Conservation (phyloP, 163 green algal genomes). For the Prototheca cutis region DNA sequence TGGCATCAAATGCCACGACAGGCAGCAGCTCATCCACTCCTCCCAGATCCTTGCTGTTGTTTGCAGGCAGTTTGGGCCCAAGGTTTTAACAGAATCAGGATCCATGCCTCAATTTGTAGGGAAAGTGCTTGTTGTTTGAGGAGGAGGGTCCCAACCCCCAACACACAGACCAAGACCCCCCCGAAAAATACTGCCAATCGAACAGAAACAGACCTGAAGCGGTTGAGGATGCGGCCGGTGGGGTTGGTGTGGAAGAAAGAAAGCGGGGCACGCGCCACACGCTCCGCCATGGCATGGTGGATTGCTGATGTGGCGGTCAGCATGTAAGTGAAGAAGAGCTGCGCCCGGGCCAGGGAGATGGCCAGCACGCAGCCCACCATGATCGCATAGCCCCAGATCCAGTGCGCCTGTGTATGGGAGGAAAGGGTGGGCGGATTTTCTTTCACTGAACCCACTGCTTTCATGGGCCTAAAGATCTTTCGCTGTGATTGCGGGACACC, state of each 20-base stretch:
- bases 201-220: slow-evolving; percentile 44
- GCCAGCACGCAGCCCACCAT: slow-evolving; percentile 40
- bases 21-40: slow-evolving; percentile 75
- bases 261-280: slow-evolving; percentile 48
- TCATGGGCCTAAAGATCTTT: not conserved
- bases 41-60: slow-evolving; percentile 58
- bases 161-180: no score
- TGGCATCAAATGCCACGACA: slow-evolving; percentile 69
- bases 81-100: no score
- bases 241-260: slow-evolving; percentile 71
- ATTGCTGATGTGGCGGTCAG: slow-evolving; percentile 41
- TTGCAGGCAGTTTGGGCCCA: no score
- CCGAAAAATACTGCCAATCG: no score
- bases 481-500: no score
- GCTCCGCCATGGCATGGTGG: slow-evolving; percentile 48
- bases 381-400: slow-evolving; percentile 31
- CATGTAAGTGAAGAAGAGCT: slow-evolving; percentile 64
- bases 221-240: slow-evolving; percentile 69
- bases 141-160: no score
- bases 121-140: no score
- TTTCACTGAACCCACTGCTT: no score
- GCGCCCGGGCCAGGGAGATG: slow-evolving; percentile 59
- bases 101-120: no score
- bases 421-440: no score
- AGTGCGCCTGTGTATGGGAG: slow-evolving; percentile 22